Evolutionary conservation across 2,329 filamentous ascomycete species (phyloP), one percentile per base, ranked within the genome.

Genomic region (Diaporthe citriasiana): DNA sequence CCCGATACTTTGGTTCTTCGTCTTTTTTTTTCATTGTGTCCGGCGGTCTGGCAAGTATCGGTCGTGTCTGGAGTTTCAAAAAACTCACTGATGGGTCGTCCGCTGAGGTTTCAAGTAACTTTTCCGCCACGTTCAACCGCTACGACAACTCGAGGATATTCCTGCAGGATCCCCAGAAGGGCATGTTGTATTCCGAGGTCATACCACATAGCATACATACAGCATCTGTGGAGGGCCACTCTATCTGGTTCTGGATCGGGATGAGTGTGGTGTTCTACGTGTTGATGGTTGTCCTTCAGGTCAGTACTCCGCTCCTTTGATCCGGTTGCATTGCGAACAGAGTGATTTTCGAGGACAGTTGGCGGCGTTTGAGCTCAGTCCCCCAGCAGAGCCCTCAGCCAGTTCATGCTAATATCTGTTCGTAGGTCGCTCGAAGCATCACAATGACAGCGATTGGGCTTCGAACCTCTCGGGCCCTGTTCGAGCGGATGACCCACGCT

Each of bases 41-140:
- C 1, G 68, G 74, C 12, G 80, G 81, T 25, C 70, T 78, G 19
- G 53, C 80, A 9, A 73, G 74, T 1, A 78, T 83, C 4, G 78
- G 77, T 12, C 76, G 80, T 19, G 81, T 80, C 0, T 83, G 81
- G 81, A 80, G 81, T 59, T 76, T 83, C 57, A 83, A 83, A 72
- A 79, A 82, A 50, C 78, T 83, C 9, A 77, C 81, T 0, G 78
- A 79, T 22, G 79, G 78, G 53, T 77, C 79, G 4, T 75, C 78
- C 1, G 70, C 76, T 12, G 77, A 59, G 38, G 74, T 56, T 71
- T 50, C 57, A 55, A 59, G 69, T 57, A 75, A 51, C 22, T 70
- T 75, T 17, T 74, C 72, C 50, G 74, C 70, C 12, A 75, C 73
- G 4, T 65, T 73, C 19, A 57, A 60, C 42, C 70, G 47, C 12